phyloP scores from a whole-genome alignment of 768 basidiomycete genomes.

The Trametes cinnabarina region DNA sequence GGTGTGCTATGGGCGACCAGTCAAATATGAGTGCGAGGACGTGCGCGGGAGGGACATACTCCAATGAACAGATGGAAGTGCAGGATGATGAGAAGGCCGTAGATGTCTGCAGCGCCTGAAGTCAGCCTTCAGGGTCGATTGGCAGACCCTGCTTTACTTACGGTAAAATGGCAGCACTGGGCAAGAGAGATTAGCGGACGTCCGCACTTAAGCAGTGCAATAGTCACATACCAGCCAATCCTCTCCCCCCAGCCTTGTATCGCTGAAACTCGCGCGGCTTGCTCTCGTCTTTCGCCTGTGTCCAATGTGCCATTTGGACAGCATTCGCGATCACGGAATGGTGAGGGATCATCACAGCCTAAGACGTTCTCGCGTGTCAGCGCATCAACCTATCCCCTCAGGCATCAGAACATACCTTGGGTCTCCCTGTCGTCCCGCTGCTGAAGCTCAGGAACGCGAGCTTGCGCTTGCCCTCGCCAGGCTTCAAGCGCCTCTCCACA shows the following conservation, averaged over 20 bases:
- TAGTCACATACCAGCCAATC: slow-evolving; percentile 44
- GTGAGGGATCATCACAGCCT: slow-evolving; percentile 41
- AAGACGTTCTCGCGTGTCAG: slow-evolving; percentile 45
- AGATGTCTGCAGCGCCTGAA: slow-evolving; percentile 45
- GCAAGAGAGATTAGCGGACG: neutral
- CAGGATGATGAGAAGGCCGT: slow-evolving; percentile 30
- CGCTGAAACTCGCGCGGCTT: slow-evolving; percentile 39
- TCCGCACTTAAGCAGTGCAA: neutral
- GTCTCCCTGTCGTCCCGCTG: slow-evolving; percentile 73
- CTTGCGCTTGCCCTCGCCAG: slow-evolving; percentile 66
- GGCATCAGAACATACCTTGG: slow-evolving; percentile 49
- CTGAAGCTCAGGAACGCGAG: slow-evolving; percentile 73
- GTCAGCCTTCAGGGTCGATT: too few species aligned
- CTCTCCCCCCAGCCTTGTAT: slow-evolving; percentile 54
- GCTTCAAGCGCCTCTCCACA: slow-evolving; percentile 47
- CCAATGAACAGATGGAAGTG: slow-evolving; percentile 31
- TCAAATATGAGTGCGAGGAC: neutral
- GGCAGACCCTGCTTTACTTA: slow-evolving; percentile 8
- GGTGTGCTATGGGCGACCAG: slow-evolving; percentile 21
- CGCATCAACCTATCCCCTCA: slow-evolving; percentile 35
- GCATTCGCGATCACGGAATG: slow-evolving; percentile 36
- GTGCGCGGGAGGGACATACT: slow-evolving; percentile 20
- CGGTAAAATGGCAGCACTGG: slow-evolving; percentile 33
- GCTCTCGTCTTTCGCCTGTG: slow-evolving; percentile 32
- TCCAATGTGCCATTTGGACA: slow-evolving; percentile 26